Base-by-base conservation (phyloP, 2,329 filamentous ascomycete genomes). In the Sclerotinia trifoliorum region DNA sequence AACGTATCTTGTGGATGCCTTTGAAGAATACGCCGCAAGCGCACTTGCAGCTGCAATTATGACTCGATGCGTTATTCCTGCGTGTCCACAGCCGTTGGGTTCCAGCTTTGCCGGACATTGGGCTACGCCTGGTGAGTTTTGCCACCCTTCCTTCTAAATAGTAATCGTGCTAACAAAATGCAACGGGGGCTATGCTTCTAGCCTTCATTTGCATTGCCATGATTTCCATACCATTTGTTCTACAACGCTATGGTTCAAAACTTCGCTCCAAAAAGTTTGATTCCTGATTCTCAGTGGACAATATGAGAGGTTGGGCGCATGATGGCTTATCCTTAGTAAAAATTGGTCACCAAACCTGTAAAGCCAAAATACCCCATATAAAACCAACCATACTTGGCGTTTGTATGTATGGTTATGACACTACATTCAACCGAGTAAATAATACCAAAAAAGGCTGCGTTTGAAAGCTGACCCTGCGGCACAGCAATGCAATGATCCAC, bases 1-100 rank as follows among this genome's bases (percentile, higher is more conserved):
- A 42, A 42, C 11, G 5, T 58, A 58, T 39, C 55, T 44, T 58
- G 55, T 58, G 29, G 55, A 58, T 58, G 32, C 32, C 5, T 58
- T 44, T 39, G 55, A 42, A 21, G 32, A 58, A 21, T 44, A 39
- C 19, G 55, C 55, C 17, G 55, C 55, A 15, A 58, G 55, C 5
- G 55, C 55, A 21, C 32, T 58, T 39, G 55, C 55, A 24, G 32
- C 55, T 21, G 32, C 55, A 6, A 42, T 58, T 21, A 19, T 58
- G n/a, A 44, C 39, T n/a, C 32, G 35, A 24, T 44, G 56, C 13
- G 19, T 44, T 7, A 24, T 60, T n/a, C 35, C 19, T 60, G 56
- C 13, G 39, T 60, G 7, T 60, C 29, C 15, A 44, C 32, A 11
- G 7, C 29, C 13, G 35, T 60, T 46, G 32, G 56, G 7, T 39